Evolutionary conservation across 225 moss, liverwort and hornwort species (phyloP).

Genomic region (Pleurozium schreberi): DNA sequence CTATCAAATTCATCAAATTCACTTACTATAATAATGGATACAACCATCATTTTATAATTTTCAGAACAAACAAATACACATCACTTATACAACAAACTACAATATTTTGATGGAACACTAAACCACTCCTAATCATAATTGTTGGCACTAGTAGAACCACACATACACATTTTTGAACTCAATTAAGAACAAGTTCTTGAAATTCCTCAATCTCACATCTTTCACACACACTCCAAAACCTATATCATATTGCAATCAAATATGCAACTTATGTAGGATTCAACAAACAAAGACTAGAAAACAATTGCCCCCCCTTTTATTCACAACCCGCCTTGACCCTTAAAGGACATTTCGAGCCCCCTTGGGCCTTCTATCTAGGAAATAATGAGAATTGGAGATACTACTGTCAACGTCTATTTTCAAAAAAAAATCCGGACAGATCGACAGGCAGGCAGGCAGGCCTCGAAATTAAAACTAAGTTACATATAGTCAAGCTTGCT

Average conservation of each 20-base stretch:
- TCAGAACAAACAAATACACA: background rate
- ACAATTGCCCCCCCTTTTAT: too few species aligned
- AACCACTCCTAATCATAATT: background rate
- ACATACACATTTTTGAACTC: too few species aligned
- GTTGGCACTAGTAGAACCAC: accelerated
- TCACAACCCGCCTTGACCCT: too few species aligned
- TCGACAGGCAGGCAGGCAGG: background rate
- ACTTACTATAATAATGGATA: background rate
- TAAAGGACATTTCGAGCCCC: too few species aligned
- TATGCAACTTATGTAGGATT: background rate
- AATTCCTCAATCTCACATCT: background rate
- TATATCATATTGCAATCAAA: background rate
- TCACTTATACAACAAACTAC: background rate
- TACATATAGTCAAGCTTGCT: too few species aligned
- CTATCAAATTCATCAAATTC: background rate
- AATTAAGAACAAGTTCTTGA: background rate
- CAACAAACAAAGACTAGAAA: too few species aligned
- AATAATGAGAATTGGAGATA: too few species aligned
- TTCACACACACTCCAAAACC: background rate
- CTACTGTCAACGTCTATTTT: too few species aligned
- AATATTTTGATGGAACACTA: accelerated
- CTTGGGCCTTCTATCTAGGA: too few species aligned
- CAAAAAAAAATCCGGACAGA: too few species aligned
- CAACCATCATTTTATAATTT: background rate
- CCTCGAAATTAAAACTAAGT: background rate